Evolutionary conservation across 2,329 filamentous ascomycete species (phyloP).

Genomic region (Botrytis fragariae): DNA sequence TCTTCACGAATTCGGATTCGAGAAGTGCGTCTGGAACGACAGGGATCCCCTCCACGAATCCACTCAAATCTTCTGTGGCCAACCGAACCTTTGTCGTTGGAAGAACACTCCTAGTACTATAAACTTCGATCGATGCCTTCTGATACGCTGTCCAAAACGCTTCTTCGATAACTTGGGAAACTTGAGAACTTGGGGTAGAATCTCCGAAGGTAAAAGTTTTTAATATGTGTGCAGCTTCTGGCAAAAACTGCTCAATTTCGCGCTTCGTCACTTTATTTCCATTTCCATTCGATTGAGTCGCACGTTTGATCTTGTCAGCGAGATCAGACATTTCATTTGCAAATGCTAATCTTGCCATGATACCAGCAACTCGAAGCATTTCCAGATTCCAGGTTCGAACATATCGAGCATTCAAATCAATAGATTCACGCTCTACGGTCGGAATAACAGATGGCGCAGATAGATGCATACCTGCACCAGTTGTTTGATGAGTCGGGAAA

Average conservation of each 20-base stretch:
- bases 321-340: slow-evolving; percentile 81
- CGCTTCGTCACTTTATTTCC: slow-evolving; percentile 57
- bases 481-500: slow-evolving; percentile 96
- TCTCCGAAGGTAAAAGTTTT: slow-evolving; percentile 86
- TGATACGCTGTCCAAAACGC: slow-evolving; percentile 93
- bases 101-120: slow-evolving; percentile 83
- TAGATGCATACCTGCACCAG: slow-evolving; percentile 87
- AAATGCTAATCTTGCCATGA: slow-evolving; percentile 86
- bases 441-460: slow-evolving; percentile 96
- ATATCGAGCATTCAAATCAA: slow-evolving; percentile 93
- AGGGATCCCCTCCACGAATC: slow-evolving; percentile 86
- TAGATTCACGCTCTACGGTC: slow-evolving; percentile 93
- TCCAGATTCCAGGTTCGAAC: slow-evolving; percentile 95
- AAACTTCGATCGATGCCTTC: slow-evolving; percentile 78
- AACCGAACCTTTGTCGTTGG: slow-evolving; percentile 81
- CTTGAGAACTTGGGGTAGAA: slow-evolving; percentile 81
- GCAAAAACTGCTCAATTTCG: slow-evolving; percentile 65
- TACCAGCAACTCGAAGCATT: slow-evolving; percentile 85
- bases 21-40: slow-evolving; percentile 76
- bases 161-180: slow-evolving; percentile 86
- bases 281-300: slow-evolving; percentile 42
- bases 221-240: slow-evolving; percentile 77
- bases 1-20: slow-evolving; percentile 71
- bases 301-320: slow-evolving; percentile 55
- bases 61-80: slow-evolving; percentile 60